phyloP scores from a whole-genome alignment of 2,329 filamentous ascomycete species.

The Gremmenia infestans region DNA sequence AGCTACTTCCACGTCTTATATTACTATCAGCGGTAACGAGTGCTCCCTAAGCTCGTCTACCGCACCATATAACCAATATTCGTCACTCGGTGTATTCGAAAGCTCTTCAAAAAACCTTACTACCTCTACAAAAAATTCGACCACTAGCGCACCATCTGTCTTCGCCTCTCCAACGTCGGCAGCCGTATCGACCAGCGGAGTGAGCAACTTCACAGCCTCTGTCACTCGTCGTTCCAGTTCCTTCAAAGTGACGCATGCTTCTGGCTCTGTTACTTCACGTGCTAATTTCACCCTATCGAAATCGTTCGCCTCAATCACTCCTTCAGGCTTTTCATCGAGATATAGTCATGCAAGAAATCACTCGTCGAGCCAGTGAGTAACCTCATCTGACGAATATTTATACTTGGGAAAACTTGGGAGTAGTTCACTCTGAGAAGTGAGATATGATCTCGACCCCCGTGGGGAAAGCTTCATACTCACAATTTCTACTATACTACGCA shows the following conservation, averaged over 20 bases:
- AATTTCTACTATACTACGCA: too few species aligned
- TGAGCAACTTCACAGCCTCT: background rate
- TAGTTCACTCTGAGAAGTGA: too few species aligned
- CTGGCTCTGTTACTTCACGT: background rate
- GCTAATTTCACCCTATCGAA: too few species aligned
- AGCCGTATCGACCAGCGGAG: too few species aligned
- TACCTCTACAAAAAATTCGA: background rate
- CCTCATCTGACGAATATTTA: too few species aligned
- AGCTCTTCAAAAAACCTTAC: background rate
- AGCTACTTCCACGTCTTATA: background rate
- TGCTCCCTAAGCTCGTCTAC: background rate
- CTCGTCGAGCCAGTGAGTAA: too few species aligned
- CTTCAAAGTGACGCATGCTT: background rate
- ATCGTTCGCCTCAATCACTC: too few species aligned
- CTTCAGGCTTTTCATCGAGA: too few species aligned
- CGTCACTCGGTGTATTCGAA: background rate
- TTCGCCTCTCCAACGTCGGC: background rate
- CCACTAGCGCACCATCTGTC: background rate
- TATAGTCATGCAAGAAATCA: too few species aligned
- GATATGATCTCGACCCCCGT: too few species aligned
- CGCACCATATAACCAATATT: background rate
- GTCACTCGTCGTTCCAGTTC: background rate
- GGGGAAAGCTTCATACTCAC: too few species aligned
- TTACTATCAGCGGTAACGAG: background rate
- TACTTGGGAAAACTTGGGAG: too few species aligned